Evolutionary conservation across 176 grass and related monocot species (phyloP).

Genomic region (Triticum monococcum): DNA sequence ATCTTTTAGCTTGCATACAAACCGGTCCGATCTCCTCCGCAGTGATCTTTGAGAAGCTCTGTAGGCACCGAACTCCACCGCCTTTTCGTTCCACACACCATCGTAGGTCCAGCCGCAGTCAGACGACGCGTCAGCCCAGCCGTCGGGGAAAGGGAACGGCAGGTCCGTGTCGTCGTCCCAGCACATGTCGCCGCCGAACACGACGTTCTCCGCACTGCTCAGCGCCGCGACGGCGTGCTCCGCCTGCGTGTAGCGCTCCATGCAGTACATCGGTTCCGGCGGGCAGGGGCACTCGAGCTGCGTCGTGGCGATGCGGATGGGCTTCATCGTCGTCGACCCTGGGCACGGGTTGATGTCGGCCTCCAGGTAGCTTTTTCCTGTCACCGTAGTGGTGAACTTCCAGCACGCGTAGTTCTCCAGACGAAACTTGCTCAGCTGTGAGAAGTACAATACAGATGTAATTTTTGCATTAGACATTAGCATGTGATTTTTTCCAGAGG

Average conservation of each 20-base stretch:
- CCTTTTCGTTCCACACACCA: not conserved
- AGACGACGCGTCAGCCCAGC: not conserved
- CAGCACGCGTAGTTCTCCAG: not conserved
- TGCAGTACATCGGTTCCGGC: not conserved
- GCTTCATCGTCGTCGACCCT: not conserved
- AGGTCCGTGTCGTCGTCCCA: not conserved
- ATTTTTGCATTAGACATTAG: too few relatives aligned
- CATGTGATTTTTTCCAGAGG: too few relatives aligned
- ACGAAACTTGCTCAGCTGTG: not conserved
- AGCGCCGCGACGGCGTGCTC: not conserved
- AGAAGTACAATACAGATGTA: not conserved
- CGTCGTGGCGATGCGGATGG: not conserved
- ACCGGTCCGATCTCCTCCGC: not conserved
- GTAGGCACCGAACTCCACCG: not conserved
- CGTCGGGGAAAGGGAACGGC: not conserved
- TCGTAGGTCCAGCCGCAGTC: not conserved
- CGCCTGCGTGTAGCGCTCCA: conserved; percentile 5
- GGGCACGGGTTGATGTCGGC: not conserved
- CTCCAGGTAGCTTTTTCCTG: not conserved
- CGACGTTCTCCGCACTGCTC: conserved; percentile 7
- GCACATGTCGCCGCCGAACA: conserved; percentile 24
- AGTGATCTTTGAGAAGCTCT: accelerated
- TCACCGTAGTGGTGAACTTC: not conserved
- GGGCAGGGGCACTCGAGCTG: not conserved
- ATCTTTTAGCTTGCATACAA: conserved; percentile 27